Evolutionary conservation across 805 yeast species (phyloP).

Genomic region (Metschnikowia baotianmanensis): DNA sequence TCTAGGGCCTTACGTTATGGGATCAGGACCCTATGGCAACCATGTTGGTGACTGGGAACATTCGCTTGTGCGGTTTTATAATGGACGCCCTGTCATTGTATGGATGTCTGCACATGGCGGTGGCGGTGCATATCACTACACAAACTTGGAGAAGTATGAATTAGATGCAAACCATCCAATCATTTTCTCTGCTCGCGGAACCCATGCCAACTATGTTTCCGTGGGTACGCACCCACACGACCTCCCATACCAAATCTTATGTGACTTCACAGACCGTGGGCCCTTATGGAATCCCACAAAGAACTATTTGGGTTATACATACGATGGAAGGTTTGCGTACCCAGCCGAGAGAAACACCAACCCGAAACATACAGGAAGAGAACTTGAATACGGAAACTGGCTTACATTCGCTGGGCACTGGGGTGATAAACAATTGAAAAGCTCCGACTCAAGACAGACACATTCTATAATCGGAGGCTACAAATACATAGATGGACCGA

Average conservation of each 20-base stretch:
- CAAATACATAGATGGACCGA: slow-evolving; percentile 89
- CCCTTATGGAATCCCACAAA: slow-evolving; percentile 91
- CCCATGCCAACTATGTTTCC: slow-evolving; percentile 96
- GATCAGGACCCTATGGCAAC: slow-evolving; percentile 94
- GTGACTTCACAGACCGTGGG: slow-evolving; percentile 94
- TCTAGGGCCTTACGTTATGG: slow-evolving; percentile 96
- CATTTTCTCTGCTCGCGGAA: slow-evolving; percentile 88
- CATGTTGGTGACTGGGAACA: slow-evolving; percentile 99
- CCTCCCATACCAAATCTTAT: slow-evolving; percentile 83
- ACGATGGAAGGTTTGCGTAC: slow-evolving; percentile 55
- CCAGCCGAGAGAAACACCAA: slow-evolving; percentile 41
- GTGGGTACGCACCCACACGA: slow-evolving; percentile 96
- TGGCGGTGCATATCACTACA: slow-evolving; percentile 82
- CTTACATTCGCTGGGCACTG: slow-evolving; percentile 76
- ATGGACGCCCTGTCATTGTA: slow-evolving; percentile 75
- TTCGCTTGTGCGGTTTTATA: slow-evolving; percentile 76
- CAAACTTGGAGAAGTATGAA: slow-evolving; percentile 67
- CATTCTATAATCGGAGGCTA: slow-evolving; percentile 85
- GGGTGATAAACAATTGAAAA: slow-evolving; percentile 78
- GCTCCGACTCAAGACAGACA: slow-evolving; percentile 73
- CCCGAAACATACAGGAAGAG: slow-evolving; percentile 51
- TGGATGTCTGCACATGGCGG: slow-evolving; percentile 99
- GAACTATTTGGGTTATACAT: slow-evolving; percentile 80
- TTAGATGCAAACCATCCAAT: slow-evolving; percentile 55
- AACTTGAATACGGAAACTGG: slow-evolving; percentile 66